These are phyloP conservation scores for Biscogniauxia mediterranea DNA, from an alignment of 2,329 filamentous ascomycete genomes.

Conservation along the genomic window DNA sequence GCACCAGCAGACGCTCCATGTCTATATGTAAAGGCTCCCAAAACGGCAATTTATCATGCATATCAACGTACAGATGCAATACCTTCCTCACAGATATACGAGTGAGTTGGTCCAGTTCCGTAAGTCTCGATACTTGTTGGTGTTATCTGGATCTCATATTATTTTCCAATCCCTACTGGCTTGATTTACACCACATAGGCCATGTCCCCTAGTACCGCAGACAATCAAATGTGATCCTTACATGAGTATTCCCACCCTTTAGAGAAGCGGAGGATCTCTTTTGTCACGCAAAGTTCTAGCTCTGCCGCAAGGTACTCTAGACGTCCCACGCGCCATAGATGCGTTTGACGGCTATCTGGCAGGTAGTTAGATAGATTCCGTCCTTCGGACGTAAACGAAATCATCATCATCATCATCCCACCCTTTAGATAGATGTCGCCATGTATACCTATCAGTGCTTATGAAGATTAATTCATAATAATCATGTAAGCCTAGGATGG, in stretches of 20 bases:
- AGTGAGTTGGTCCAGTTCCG: not conserved
- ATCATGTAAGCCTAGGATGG: too few species aligned
- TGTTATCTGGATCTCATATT: not conserved
- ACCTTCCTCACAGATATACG: not conserved
- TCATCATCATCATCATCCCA: too few species aligned
- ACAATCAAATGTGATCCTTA: not conserved
- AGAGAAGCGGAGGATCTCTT: too few species aligned
- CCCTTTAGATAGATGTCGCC: not conserved
- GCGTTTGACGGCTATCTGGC: too few species aligned
- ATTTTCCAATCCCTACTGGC: not conserved
- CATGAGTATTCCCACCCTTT: not conserved
- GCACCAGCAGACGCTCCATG: not conserved
- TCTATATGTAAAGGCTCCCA: not conserved
- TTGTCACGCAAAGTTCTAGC: too few species aligned
- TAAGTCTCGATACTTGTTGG: not conserved
- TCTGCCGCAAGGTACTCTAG: too few species aligned
- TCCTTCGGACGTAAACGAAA: too few species aligned
- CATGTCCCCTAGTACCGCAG: not conserved
- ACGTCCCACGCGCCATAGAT: too few species aligned
- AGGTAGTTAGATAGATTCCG: too few species aligned
- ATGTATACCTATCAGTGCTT: not conserved
- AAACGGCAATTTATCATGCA: not conserved
- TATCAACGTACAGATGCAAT: not conserved
- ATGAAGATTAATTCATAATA: not conserved
- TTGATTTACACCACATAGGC: not conserved